Conservation (phyloP, 1,139 yeast genomes). For the Schwanniomyces etchellsii region DNA sequence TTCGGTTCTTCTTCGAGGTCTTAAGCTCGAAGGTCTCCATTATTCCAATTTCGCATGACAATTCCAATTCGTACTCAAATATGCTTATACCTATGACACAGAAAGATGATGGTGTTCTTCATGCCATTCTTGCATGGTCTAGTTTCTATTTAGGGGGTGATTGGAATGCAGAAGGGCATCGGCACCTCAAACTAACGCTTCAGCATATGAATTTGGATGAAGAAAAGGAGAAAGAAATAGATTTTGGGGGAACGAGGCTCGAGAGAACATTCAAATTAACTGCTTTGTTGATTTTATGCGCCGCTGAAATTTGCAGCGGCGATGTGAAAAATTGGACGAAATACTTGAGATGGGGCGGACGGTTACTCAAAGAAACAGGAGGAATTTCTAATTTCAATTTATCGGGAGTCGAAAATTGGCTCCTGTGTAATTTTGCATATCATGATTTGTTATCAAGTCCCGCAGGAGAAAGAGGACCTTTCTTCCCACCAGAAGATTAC, state of each 20-base stretch:
- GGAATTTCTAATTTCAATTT: constrained; percentile 51
- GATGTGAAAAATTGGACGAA: constrained; percentile 68
- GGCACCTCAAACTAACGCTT: constrained; percentile 43
- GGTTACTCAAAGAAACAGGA: constrained; percentile 50
- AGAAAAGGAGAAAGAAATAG: constrained; percentile 6
- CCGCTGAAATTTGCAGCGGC: constrained; percentile 72
- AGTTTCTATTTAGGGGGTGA: constrained; percentile 56
- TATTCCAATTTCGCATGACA: constrained; percentile 49
- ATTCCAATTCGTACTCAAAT: constrained; percentile 62
- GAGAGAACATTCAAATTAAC: constrained; percentile 47
- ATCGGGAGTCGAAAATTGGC: constrained; percentile 63
- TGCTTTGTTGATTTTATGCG: constrained; percentile 58
- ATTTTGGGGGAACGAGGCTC: constrained; percentile 9
- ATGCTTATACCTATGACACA: constrained; percentile 80
- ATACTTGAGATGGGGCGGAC: constrained; percentile 57
- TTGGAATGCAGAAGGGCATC: constrained; percentile 38
- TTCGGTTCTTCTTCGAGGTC: constrained; percentile 60
- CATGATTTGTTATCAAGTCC: constrained; percentile 72
- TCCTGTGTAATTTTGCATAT: constrained; percentile 75
- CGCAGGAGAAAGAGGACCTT: constrained; percentile 49
- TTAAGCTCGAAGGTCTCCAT: constrained; percentile 57
- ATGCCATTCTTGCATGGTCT: constrained; percentile 73
- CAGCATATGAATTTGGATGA: constrained; percentile 29
- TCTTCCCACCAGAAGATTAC: constrained; percentile 53
- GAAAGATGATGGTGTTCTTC: constrained; percentile 59